Conservation (phyloP, 768 basidiomycete species). For the Filobasidium wieringae region DNA sequence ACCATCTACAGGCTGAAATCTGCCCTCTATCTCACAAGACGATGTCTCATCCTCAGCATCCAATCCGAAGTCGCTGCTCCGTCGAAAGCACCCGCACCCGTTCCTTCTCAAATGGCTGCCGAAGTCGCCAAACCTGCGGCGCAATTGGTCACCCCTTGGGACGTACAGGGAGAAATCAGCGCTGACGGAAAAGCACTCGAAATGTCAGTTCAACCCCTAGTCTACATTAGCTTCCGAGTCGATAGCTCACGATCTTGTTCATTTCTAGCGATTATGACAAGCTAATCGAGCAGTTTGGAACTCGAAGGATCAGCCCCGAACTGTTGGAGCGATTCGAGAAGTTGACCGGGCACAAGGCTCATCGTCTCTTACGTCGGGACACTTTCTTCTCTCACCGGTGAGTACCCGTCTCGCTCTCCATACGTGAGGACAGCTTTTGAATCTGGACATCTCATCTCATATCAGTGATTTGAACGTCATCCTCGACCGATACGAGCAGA, state of each 20-base stretch:
- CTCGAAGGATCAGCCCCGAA: constrained; percentile 60
- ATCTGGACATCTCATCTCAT: background rate
- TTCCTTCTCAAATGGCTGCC: background rate
- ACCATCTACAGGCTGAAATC: background rate
- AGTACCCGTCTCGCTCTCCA: constrained; percentile 19
- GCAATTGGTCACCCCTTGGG: constrained; percentile 94
- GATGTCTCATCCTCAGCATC: background rate
- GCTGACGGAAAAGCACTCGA: constrained; percentile 57
- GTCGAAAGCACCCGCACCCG: constrained; percentile 2
- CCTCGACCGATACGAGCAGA: constrained; percentile 86
- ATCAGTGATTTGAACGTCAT: constrained; percentile 82
- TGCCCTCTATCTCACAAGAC: background rate
- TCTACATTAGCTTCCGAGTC: background rate
- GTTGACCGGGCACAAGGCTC: constrained; percentile 76
- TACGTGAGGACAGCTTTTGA: background rate
- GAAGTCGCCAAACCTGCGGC: constrained; percentile 31
- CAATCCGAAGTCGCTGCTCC: background rate
- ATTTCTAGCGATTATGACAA: constrained; percentile 81
- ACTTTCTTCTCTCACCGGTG: constrained; percentile 98
- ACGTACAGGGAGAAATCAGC: constrained; percentile 82
- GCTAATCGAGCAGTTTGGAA: constrained; percentile 86
- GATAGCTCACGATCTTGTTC: constrained; percentile 19
- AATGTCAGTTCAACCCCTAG: constrained; percentile 47
- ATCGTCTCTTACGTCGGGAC: constrained; percentile 74
- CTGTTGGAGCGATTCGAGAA: constrained; percentile 80